phyloP scores from a whole-genome alignment of 805 yeast species.

The Debaryomyces castellii region DNA sequence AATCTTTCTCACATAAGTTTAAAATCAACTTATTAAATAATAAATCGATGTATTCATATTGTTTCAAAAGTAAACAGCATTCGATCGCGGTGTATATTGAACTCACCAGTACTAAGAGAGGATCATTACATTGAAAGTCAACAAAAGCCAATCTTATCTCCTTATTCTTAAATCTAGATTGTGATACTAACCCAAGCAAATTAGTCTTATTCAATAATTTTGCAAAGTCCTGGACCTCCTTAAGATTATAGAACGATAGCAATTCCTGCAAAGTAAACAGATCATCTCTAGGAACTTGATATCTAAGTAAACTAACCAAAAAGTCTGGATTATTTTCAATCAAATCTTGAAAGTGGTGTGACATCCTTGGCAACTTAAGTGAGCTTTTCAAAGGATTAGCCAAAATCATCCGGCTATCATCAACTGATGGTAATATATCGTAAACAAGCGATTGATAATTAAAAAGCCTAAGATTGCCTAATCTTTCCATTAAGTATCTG shows the following conservation, averaged over 20 bases:
- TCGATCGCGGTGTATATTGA: constrained; percentile 26
- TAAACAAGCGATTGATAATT: constrained; percentile 29
- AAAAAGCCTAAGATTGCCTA: constrained; percentile 19
- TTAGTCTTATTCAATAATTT: constrained; percentile 16
- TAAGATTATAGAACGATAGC: constrained; percentile 24
- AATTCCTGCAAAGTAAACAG: constrained; percentile 19
- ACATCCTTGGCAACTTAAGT: constrained; percentile 9
- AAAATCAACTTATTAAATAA: constrained; percentile 31
- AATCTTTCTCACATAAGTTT: constrained; percentile 16
- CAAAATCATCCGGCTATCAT: constrained; percentile 18
- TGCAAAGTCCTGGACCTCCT: constrained; percentile 22
- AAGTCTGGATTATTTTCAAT: constrained; percentile 31
- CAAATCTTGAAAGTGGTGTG: constrained; percentile 20
- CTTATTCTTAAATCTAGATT: constrained; percentile 19
- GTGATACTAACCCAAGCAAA: constrained; percentile 23
- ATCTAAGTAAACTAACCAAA: constrained; percentile 24
- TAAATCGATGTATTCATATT: constrained; percentile 30
- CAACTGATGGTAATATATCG: constrained; percentile 22
- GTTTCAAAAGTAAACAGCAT: constrained; percentile 25
- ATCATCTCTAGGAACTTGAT: constrained; percentile 21
- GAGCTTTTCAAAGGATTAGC: constrained; percentile 11
- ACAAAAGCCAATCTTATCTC: constrained; percentile 3
- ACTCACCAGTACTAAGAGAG: constrained; percentile 16
- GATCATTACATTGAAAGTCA: constrained; percentile 9
- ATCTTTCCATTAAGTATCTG: constrained; percentile 22